A percentile compares a stretch with the other conserved stretches of the same genome.
phyloP scores from a whole-genome alignment of 345 rosid genomes.

The Citrus sinensis region DVS_A1.0 CM039165.1:2712001-2712500 shows the following conservation, averaged over 20 bases:
- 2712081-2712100: too few species aligned
- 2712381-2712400: constrained; percentile 65
- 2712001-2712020: too few species aligned
- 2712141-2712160: too few species aligned
- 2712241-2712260: constrained; percentile 67
- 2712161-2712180: too few species aligned
- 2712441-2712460: constrained; percentile 43
- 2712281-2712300: constrained; percentile 73
- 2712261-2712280: constrained; percentile 70
- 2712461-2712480: constrained; percentile 73
- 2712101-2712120: too few species aligned
- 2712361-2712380: constrained; percentile 92
- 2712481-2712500: constrained; percentile 87
- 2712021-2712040: too few species aligned
- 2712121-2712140: too few species aligned
- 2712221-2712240: too few species aligned
- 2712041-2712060: too few species aligned
- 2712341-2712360: constrained; percentile 94
- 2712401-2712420: constrained; percentile 92
- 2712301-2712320: constrained; percentile 50
- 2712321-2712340: constrained; percentile 68
- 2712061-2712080: too few species aligned
- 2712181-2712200: too few species aligned
- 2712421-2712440: constrained; percentile 88
- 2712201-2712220: too few species aligned